These are phyloP conservation scores for Gonium pectorale DNA, from an alignment of 139 green algal genomes.

Conservation along the genomic window DNA sequence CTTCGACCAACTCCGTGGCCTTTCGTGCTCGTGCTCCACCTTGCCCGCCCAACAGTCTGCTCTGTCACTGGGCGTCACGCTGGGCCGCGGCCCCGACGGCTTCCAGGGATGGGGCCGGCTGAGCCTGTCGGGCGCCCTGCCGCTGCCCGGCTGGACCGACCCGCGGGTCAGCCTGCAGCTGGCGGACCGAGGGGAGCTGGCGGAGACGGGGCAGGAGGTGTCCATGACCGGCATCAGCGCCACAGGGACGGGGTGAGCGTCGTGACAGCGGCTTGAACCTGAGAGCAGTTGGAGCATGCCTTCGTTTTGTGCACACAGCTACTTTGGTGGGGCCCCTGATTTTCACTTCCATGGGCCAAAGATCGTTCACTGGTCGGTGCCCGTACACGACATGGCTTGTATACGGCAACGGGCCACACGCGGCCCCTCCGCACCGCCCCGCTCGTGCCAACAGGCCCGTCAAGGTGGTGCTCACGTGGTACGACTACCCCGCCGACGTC, in stretches of 20 bases:
- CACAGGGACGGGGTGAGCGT: constrained; percentile 55
- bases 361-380: no score
- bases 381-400: no score
- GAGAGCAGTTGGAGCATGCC: no score
- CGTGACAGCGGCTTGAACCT: no score
- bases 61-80: background rate
- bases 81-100: background rate
- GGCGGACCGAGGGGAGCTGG: background rate
- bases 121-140: constrained; percentile 2
- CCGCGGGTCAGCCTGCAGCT: constrained; percentile 7
- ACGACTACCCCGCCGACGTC: constrained; percentile 63
- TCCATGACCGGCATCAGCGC: constrained; percentile 52
- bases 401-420: no score
- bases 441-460: constrained; percentile 47
- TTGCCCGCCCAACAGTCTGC: no score
- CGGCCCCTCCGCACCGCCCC: no score
- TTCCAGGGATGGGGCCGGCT: constrained; percentile 31
- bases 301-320: no score
- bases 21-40: no score
- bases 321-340: no score
- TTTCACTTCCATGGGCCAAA: no score
- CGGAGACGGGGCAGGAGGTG: background rate
- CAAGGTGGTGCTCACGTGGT: constrained; percentile 79
- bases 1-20: no score
- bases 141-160: constrained; percentile 52